These are phyloP conservation scores for Cryptosporidium sp. DNA, from an alignment of 169 alveolate species.

Conservation along the genomic window DNA sequence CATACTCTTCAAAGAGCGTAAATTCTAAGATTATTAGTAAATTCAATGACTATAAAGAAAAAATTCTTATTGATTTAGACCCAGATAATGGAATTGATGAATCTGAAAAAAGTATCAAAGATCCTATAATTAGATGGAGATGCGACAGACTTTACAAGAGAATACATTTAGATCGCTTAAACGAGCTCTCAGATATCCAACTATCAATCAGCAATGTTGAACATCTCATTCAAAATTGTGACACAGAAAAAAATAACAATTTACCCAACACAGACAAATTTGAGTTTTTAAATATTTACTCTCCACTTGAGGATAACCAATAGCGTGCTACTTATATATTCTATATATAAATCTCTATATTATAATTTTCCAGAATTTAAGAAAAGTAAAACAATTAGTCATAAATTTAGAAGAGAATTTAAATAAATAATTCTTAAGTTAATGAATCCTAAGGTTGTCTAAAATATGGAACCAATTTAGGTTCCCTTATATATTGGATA, in stretches of 20 bases:
- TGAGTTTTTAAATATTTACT: neutral
- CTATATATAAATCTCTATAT: too few relatives aligned
- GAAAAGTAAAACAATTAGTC: neutral
- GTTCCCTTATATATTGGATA: conserved; percentile 68
- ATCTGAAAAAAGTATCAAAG: conserved; percentile 59
- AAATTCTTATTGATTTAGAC: conserved; percentile 31
- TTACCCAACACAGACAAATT: neutral
- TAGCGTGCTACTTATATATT: neutral
- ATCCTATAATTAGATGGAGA: conserved; percentile 58
- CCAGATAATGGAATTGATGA: conserved; percentile 71
- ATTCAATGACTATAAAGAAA: conserved; percentile 55
- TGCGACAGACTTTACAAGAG: conserved; percentile 39
- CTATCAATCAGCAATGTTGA: conserved; percentile 46
- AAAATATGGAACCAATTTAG: conserved; percentile 32
- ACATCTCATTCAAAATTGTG: neutral
- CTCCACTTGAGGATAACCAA: neutral
- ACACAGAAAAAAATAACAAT: neutral
- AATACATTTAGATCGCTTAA: neutral
- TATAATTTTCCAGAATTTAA: too few relatives aligned
- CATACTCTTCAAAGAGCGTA: conserved; percentile 15
- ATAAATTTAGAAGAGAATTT: neutral
- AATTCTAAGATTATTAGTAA: conserved; percentile 8
- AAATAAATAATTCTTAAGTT: neutral
- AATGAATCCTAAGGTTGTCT: conserved; percentile 1
- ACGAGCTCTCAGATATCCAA: neutral